These are phyloP conservation scores for Agrocybe pediades DNA, from an alignment of 768 basidiomycete species.

Conservation along the genomic window DNA sequence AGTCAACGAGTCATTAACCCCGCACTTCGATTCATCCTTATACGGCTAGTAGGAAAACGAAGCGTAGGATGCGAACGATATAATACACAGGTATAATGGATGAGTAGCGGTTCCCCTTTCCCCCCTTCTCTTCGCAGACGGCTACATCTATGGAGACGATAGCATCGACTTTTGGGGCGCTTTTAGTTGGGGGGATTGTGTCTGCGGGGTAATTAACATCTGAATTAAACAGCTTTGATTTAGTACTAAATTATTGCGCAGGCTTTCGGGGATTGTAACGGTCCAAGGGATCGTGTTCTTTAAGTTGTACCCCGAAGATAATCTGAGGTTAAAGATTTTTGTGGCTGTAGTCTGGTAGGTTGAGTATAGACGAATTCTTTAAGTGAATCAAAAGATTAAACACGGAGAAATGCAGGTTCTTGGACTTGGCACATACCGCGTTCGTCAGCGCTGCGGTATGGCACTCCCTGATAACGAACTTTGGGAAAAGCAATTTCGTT, in stretches of 20 bases:
- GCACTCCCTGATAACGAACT: constrained; percentile 32
- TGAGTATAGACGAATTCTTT: neutral
- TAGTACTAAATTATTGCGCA: neutral
- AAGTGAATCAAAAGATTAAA: neutral
- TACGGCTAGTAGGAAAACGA: neutral
- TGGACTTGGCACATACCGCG: constrained; percentile 33
- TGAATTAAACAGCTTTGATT: neutral
- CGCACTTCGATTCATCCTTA: neutral
- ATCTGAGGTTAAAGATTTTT: constrained; percentile 16
- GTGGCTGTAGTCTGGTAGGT: constrained; percentile 24
- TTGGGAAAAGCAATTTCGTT: constrained; percentile 22
- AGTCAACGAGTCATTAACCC: neutral
- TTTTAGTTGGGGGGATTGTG: constrained; percentile 33
- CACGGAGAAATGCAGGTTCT: constrained; percentile 23
- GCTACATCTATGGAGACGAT: constrained; percentile 22
- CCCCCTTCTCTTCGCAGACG: neutral
- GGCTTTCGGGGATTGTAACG: constrained; percentile 26
- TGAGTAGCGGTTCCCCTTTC: neutral
- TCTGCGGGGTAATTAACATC: constrained; percentile 28
- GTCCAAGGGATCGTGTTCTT: constrained; percentile 32
- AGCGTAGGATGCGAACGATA: neutral
- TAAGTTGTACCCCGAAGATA: constrained; percentile 30
- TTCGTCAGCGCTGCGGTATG: constrained; percentile 35
- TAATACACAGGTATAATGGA: neutral
- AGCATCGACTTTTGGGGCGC: constrained; percentile 32